Base-by-base conservation (phyloP, 1,284 basidiomycete species). In the Ceratobasidium sp. region DNA sequence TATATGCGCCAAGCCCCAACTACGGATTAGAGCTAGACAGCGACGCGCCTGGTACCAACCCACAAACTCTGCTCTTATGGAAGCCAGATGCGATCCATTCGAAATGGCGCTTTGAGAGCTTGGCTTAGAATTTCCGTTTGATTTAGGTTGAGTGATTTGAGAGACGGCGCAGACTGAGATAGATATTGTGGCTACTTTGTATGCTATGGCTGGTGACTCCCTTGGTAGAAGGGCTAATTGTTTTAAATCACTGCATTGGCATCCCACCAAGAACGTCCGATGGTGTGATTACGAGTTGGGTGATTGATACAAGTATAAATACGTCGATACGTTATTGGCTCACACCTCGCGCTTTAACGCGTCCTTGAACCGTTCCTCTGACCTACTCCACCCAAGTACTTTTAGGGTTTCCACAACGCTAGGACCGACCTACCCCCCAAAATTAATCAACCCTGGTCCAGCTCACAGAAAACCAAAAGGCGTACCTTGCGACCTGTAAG, bases 401-500 rank as follows among this genome's bases (percentile, higher is more conserved):
- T 79, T 76, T 34, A 88, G 81, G 1, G 83, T 84, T 66, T 85
- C 84, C 0, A 83, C 82, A 1, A 88, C 76, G 27, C 83, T 84
- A 0, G 88, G 87, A 1, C 87, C 88, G 19, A 82, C 82, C 86
- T 88, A 31, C 4, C 31, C 41, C 48, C 37, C 72, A 59, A 56
- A 69, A 34, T 66, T n/a, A 46, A 13, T 1, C 53, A 13, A 19
- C 9, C 29, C 61, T 34, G 13, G 19, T 43, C 13, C 46, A 61
- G 59, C 24, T 46, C 61, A 14, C 39, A 16, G 58, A 34, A 9
- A 19, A 6, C 2, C 27, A 72, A 6, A 63, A n/a, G 34, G 80
- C 85, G 34, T 68, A 92, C 94, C 87, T 92, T 93, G 83, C 88
- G 87, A 0, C 90, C 94, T 0, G 91, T 95, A 76, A 96, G 81